Base-by-base conservation (phyloP, 495 filamentous ascomycete genomes). In the Penicillium steckii region DNA sequence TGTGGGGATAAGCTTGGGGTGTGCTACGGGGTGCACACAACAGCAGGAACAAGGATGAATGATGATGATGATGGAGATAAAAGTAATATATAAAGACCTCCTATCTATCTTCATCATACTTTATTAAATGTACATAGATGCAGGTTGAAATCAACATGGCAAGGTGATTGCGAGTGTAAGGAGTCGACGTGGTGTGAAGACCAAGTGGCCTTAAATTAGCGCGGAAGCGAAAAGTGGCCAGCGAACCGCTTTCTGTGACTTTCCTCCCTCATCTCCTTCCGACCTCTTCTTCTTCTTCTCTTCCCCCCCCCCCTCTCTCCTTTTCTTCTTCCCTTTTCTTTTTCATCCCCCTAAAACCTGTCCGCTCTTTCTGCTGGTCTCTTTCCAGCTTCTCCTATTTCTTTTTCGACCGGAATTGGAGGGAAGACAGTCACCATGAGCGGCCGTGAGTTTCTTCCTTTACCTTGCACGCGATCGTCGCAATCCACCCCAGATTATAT, bases 291-390 rank as follows among this genome's bases (percentile, higher is more conserved):
- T 66, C 56, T 63, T 62, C 60, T 51, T 65, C 64, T 59, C 57
- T 60, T 25, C 35, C 57, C 50, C 43, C 53, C 50, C 43, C 53
- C 60, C 67, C 71, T 62, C 64, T 69, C 64, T 62, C 65, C 65
- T 61, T 68, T 69, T 69, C 65, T 65, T 64, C 68, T 63, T 77
- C 51, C 61, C 65, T 59, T 71, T 53, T 53, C 58, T 50, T 64
- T 62, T n/a, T n/a, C n/a, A n/a, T n/a, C n/a, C n/a, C n/a, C n/a
- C n/a, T n/a, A n/a, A n/a, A n/a, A n/a, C n/a, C n/a, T n/a, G n/a
- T n/a, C 47, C 71, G 52, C 69, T 75, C 71, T 67, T 71, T 79
- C 72, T 75, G 65, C 64, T 85, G 83, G 82, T 76, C 67, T 68
- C 70, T 62, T 77, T 77, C 78, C 84, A 81, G 79, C 66, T 66